phyloP scores from a whole-genome alignment of 805 yeast genomes.

The Ogataea henricii region DNA sequence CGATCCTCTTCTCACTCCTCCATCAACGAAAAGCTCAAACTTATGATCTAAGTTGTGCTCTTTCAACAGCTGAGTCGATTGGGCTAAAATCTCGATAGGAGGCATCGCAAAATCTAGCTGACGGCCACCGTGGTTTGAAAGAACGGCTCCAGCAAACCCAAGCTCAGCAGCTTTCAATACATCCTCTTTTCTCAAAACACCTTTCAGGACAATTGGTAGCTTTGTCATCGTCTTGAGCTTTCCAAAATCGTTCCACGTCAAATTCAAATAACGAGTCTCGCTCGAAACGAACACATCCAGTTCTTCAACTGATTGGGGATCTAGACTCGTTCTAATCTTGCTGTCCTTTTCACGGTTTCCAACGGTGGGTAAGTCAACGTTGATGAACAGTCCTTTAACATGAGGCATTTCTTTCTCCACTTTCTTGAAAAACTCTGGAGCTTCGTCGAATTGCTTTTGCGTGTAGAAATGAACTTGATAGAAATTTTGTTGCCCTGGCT shows the following conservation, averaged over 20 bases:
- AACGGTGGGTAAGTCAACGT: slow-evolving; percentile 84
- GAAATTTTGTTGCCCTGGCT: slow-evolving; percentile 72
- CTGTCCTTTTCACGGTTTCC: slow-evolving; percentile 88
- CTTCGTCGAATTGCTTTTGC: slow-evolving; percentile 66
- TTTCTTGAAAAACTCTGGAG: slow-evolving; percentile 23
- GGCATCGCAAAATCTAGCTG: slow-evolving; percentile 65
- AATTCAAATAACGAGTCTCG: slow-evolving; percentile 14
- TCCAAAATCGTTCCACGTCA: slow-evolving; percentile 61
- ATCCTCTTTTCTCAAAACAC: slow-evolving; percentile 66
- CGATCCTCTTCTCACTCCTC: slow-evolving; percentile 46
- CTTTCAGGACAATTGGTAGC: slow-evolving; percentile 55
- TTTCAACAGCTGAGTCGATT: slow-evolving; percentile 49
- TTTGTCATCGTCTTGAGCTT: slow-evolving; percentile 48
- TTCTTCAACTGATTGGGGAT: slow-evolving; percentile 31
- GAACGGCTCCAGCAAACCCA: slow-evolving; percentile 61
- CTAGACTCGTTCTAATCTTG: slow-evolving; percentile 62
- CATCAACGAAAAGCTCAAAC: slow-evolving; percentile 43
- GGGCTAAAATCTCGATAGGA: slow-evolving; percentile 60
- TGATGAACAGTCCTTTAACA: slow-evolving; percentile 72
- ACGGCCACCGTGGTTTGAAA: slow-evolving; percentile 76
- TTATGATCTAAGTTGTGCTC: slow-evolving; percentile 41
- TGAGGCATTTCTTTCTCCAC: slow-evolving; percentile 45
- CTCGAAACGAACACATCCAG: slow-evolving; percentile 14
- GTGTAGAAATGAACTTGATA: slow-evolving; percentile 73
- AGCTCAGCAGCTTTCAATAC: slow-evolving; percentile 56